Percentiles rank a stretch among this genome's conserved stretches.
Evolutionary conservation across 169 alveolate genomes (phyloP).

Genomic region (Babesia divergens): DNA sequence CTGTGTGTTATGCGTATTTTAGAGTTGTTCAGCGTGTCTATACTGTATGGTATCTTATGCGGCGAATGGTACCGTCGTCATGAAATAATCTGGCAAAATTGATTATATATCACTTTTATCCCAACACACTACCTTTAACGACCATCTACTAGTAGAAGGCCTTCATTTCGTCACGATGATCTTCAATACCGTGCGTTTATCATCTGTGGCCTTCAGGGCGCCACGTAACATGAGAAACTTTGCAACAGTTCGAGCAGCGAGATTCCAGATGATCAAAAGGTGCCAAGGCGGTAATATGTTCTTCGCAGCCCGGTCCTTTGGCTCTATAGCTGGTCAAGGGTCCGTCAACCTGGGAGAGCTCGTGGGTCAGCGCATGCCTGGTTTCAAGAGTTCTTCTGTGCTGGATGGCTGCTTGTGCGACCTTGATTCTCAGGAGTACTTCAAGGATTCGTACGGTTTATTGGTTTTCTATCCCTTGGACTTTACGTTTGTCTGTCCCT

Average conservation of each 20-base stretch:
- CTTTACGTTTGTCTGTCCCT: slow-evolving; percentile 79
- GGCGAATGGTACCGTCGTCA: no score
- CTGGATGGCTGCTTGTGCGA: slow-evolving; percentile 60
- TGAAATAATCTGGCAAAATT: no score
- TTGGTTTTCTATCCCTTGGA: slow-evolving; percentile 77
- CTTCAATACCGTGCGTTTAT: not conserved
- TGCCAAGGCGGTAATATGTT: not conserved
- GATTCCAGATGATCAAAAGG: not conserved
- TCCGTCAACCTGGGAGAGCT: slow-evolving; percentile 21
- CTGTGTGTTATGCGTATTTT: no score
- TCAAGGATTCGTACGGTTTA: slow-evolving; percentile 67
- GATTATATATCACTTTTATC: no score
- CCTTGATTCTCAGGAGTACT: slow-evolving; percentile 61
- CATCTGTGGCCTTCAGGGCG: slow-evolving; percentile 18
- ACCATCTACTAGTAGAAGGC: no score
- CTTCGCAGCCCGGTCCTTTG: not conserved
- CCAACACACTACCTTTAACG: no score
- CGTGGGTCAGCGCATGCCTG: slow-evolving; percentile 64
- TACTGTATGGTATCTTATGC: no score
- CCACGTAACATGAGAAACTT: not conserved
- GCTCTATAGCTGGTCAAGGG: not conserved
- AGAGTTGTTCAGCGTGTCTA: no score
- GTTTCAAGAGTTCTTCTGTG: slow-evolving; percentile 67
- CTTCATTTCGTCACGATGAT: no score
- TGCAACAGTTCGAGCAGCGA: not conserved